Base-by-base conservation (phyloP, 1,284 basidiomycete species). In the Tylopilus orsonianus region DNA sequence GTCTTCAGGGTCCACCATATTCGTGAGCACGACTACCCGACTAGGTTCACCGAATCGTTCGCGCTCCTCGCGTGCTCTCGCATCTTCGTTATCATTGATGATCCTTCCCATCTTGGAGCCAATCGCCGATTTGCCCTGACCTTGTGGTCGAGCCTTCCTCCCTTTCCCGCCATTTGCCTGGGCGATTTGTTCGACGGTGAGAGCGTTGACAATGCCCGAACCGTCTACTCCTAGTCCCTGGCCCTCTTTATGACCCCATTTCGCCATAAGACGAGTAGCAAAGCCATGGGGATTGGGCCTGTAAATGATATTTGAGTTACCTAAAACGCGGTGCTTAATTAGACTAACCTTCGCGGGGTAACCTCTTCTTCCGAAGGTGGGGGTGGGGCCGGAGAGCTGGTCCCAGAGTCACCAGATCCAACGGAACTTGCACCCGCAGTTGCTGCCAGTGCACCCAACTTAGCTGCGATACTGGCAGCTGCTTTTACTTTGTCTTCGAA, bases 171-270 rank as follows among this genome's bases (percentile, higher is more conserved):
- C 39, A 44, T 68, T 66, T 9, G 52, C 40, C 16, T 65, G 53
- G 19, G 48, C 14, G 3, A 84, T 71, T 60, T 85, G 84, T 58
- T 94, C 89, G 22, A 94, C 85, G 0, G 82, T 78, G 27, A 97
- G 78, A 2, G 94, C 91, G 50, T 94, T 87, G 36, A 93, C 80
- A 46, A 97, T 95, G 5, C 94, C 94, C 10, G 80, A 79, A 3
- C 85, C 89, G 53, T 87, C 83, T 0, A 79, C 85, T 40, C 93
- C 94, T 2, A 97, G 78, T 10, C 92, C 94, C 69, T 93, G 85
- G 2, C 94, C 94, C 62, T 93, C 88, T 62, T 90, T 89, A 68
- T 97, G 93, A 0, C 94, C 94, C 89, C 90, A 96, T 71, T 93
- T 95, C 5, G 89, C 86, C 91, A 93, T 93, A 51, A 90, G 65